Conservation (phyloP, 352 stramenopile genomes). For the Elongisporangium anandrum region DNA sequence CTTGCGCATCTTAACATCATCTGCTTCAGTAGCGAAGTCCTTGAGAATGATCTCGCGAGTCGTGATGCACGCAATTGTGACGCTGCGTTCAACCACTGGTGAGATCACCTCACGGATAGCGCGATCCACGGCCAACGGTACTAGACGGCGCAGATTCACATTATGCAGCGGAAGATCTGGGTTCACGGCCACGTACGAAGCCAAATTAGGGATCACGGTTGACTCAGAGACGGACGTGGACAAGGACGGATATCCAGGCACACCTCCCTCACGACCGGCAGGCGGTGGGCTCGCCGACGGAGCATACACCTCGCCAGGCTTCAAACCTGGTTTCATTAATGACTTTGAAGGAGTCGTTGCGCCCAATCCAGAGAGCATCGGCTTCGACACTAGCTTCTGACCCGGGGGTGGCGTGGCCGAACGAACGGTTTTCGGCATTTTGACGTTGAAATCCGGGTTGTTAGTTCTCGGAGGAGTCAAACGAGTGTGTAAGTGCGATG, state of each 20-base stretch:
- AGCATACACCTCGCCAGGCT: slow-evolving; percentile 38
- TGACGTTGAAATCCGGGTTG: slow-evolving; percentile 99
- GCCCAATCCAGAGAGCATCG: slow-evolving; percentile 18
- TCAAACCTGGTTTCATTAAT: slow-evolving; percentile 31
- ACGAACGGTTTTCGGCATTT: slow-evolving; percentile 63
- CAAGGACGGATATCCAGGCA: slow-evolving; percentile 21
- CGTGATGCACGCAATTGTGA: slow-evolving; percentile 99
- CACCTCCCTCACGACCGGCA: slow-evolving; percentile 21
- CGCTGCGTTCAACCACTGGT: slow-evolving; percentile 97
- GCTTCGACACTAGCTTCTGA: slow-evolving; percentile 21
- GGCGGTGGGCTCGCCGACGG: slow-evolving; percentile 51
- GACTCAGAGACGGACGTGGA: slow-evolving; percentile 72
- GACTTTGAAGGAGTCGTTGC: slow-evolving; percentile 47
- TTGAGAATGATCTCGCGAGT: slow-evolving; percentile 98
- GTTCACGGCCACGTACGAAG: slow-evolving; percentile 97
- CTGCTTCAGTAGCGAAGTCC: slow-evolving; percentile 97
- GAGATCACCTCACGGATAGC: slow-evolving; percentile 99
- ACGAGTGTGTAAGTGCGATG: slow-evolving; percentile 88
- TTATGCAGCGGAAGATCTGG: slow-evolving; percentile 92
- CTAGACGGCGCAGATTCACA: slow-evolving; percentile 93
- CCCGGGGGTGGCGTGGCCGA: slow-evolving; percentile 57
- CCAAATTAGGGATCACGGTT: slow-evolving; percentile 98
- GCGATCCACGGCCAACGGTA: slow-evolving; percentile 96
- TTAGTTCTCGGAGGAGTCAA: slow-evolving; percentile 89
- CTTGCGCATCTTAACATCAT: slow-evolving; percentile 96